Conservation (phyloP, 805 yeast species). For the Starmerella bombi region DNA sequence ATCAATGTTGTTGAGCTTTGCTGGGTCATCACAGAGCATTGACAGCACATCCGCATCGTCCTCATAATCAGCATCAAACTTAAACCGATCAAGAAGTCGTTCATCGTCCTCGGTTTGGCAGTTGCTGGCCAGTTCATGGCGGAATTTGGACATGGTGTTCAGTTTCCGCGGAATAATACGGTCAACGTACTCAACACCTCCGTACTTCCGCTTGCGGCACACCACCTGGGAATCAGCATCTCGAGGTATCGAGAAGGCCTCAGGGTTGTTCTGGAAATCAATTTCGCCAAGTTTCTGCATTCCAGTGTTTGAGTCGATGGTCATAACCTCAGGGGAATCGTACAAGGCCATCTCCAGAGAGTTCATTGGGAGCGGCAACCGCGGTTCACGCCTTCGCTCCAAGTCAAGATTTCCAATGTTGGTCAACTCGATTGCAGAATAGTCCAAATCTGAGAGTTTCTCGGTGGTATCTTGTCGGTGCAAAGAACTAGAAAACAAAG, state of each 20-base stretch:
- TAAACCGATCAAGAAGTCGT: slow-evolving; percentile 51
- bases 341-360: not conserved
- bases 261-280: slow-evolving; percentile 14
- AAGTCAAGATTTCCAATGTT: slow-evolving; percentile 2
- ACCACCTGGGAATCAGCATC: slow-evolving; percentile 2
- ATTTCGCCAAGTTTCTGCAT: slow-evolving; percentile 5
- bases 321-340: slow-evolving; percentile 5
- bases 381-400: not conserved
- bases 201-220: slow-evolving; percentile 5
- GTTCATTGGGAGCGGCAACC: slow-evolving; percentile 3
- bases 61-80: slow-evolving; percentile 45
- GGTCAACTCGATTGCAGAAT: not conserved
- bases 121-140: slow-evolving; percentile 22
- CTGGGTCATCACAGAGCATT: slow-evolving; percentile 51
- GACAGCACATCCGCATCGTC: slow-evolving; percentile 1
- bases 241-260: slow-evolving; percentile 8
- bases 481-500: not conserved
- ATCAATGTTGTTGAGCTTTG: slow-evolving; percentile 66
- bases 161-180: slow-evolving; percentile 3
- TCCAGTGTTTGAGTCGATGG: not conserved
- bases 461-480: not conserved
- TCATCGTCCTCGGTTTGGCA: slow-evolving; percentile 14
- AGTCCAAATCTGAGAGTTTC: not conserved
- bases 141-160: slow-evolving; percentile 8
- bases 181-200: slow-evolving; percentile 9